Evolutionary conservation across 352 stramenopile genomes (phyloP), one percentile per base, ranked within the genome.

Genomic region (Phytophthora megakarya): DNA sequence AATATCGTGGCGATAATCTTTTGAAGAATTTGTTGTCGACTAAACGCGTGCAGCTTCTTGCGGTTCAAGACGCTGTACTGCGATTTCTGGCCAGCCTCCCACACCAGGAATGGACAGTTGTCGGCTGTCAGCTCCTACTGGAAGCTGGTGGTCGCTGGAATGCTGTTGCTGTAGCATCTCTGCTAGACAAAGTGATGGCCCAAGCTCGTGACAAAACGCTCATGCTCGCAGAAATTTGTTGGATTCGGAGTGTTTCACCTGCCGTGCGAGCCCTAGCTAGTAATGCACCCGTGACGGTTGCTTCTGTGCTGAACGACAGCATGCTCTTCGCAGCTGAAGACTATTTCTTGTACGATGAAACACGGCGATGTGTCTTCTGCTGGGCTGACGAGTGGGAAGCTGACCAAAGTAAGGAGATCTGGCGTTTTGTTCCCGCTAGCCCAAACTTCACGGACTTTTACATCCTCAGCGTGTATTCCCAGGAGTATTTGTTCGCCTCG

Each of bases 331-430:
- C 71, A 4, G 54, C 71, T 1, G 63, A 67, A 11, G 53, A 60
- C 13, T 52, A 47, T 19, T 69, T 71, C 9, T 26, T 66, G 1
- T 80, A 65, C 35, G 76, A 85, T 10, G 60, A 65, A 43, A 62
- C 69, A 32, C 71, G 72, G 19, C 73, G 73, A 10, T 70, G 72
- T 25, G 61, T 82, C 13, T 85, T 84, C 32, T 72, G 65, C 21
- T 85, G 76, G 76, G 44, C 49, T 0, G 50, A 61, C 13, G 46
- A 58, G 9, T 82, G 67, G 65, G 70, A 66, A 19, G 47, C 68
- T 2, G 70, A 80, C 25, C 50, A 71, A 15, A 61, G 62, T 39
- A 82, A 80, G 33, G 73, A 85, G 19, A 59, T 79, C 49, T 73
- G 65, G 60, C 53, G 52, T 3, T 59, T 73, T 28, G 45, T 70